Percentiles rank a stretch among this genome's conserved stretches.
These are phyloP conservation scores for Tricholoma sp. DNA, from an alignment of 768 basidiomycete species.

Conservation along the genomic window DNA sequence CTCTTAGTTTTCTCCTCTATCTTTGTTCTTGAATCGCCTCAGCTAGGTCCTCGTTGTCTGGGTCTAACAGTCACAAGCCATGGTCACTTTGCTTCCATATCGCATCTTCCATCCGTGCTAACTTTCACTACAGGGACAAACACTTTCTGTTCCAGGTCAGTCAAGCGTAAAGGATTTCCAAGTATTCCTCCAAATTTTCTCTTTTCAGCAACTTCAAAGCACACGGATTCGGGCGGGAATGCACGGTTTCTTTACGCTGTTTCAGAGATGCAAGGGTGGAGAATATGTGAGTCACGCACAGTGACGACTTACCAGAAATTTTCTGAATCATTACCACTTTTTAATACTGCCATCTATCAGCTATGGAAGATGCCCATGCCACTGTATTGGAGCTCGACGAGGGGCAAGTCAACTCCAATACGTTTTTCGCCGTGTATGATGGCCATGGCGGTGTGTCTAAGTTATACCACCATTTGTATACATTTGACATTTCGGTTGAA, in stretches of 20 bases:
- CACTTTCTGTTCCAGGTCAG: constrained; percentile 74
- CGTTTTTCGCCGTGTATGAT: constrained; percentile 97
- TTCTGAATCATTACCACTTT: constrained; percentile 1
- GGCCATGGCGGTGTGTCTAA: constrained; percentile 84
- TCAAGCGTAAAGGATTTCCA: constrained; percentile 11
- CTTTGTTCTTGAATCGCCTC: constrained; percentile 8
- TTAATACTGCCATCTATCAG: constrained; percentile 35
- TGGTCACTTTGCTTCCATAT: constrained; percentile 24
- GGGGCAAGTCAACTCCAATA: constrained; percentile 42
- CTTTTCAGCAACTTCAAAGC: constrained; percentile 72
- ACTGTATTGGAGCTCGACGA: constrained; percentile 66
- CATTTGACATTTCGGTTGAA: constrained; percentile 24
- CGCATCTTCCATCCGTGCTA: constrained; percentile 7
- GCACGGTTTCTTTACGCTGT: constrained; percentile 68
- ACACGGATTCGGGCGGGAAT: constrained; percentile 68
- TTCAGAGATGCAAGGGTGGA: constrained; percentile 99
- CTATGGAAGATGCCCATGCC: constrained; percentile 96
- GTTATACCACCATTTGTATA: constrained; percentile 7
- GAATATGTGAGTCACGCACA: constrained; percentile 71
- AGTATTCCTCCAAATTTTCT: constrained; percentile 10
- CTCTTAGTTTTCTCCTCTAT: constrained; percentile 1
- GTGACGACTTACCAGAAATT: not conserved
- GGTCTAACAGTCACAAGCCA: constrained; percentile 13
- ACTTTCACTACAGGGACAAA: constrained; percentile 64
- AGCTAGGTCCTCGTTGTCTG: constrained; percentile 5